phyloP scores from a whole-genome alignment of 2,329 filamentous ascomycete genomes.

The Fusarium sp. region DNA sequence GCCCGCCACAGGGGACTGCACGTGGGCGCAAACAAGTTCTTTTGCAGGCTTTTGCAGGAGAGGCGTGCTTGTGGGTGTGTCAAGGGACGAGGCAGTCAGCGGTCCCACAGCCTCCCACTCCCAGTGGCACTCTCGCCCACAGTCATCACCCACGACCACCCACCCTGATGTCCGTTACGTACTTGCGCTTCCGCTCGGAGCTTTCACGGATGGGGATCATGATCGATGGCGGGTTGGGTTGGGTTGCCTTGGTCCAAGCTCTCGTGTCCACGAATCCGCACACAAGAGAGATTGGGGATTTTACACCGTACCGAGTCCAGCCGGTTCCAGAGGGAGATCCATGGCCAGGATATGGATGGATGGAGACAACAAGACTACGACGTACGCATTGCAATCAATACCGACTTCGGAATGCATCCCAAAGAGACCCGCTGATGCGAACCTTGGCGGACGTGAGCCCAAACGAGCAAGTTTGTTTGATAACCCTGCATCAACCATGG shows the following conservation, averaged over 20 bases:
- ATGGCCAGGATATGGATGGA: neutral
- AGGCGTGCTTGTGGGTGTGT: conserved; percentile 1
- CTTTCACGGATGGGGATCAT: conserved; percentile 2
- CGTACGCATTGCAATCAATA: neutral
- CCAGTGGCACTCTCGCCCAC: neutral
- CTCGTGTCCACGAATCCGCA: conserved; percentile 11
- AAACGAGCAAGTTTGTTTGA: conserved; percentile 19
- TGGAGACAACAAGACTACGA: conserved; percentile 1
- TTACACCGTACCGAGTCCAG: conserved; percentile 11
- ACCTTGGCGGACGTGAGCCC: conserved; percentile 15
- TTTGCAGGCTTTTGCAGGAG: neutral
- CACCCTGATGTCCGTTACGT: conserved; percentile 25
- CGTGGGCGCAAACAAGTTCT: conserved; percentile 32
- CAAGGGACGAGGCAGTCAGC: neutral
- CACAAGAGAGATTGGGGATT: conserved; percentile 13
- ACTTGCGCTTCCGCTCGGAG: conserved; percentile 9
- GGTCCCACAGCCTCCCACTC: conserved; percentile 9
- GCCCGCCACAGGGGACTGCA: conserved; percentile 27
- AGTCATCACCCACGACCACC: conserved; percentile 5
- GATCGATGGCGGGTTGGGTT: neutral
- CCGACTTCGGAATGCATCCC: conserved; percentile 3
- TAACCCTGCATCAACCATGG: conserved; percentile 20
- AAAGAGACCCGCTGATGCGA: conserved; percentile 13
- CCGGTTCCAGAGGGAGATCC: conserved; percentile 21
- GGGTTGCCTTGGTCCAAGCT: conserved; percentile 8